Base-by-base conservation (phyloP, 352 stramenopile genomes). In the Phytophthora cryptogea region DNA sequence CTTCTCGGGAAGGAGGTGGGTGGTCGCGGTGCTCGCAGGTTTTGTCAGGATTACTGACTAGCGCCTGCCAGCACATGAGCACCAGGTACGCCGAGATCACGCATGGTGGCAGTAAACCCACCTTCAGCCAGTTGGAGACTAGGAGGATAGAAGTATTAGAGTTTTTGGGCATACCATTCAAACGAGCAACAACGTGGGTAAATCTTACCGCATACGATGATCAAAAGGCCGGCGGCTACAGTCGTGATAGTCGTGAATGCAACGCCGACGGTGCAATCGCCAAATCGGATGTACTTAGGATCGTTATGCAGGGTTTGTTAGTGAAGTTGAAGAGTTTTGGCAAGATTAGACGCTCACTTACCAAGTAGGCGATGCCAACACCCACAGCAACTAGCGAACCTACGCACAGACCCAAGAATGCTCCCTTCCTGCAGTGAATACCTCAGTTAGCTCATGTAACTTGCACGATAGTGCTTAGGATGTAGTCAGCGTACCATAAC, bases 241-340 rank as follows among this genome's bases (percentile, higher is more conserved):
- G 97, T 68, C 5, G 93, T 98, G 23, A 97, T 72, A 1, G 90
- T 89, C 33, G 82, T 94, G 63, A 96, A 96, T 5, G 85, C 87
- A 11, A 92, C 51, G 0, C 86, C 88, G 0, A 80, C 52, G 3
- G 53, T 32, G 58, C 93, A 98, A n/a, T 80, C 79, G 3, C 70
- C 71, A 69, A 97, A 99, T 42, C 85, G 84, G 54, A 89, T 59
- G 68, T 97, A 98, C 72, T 98, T 59, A 4, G 7, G 28, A 17
- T 46, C 14, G 47, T 41, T 48, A 16, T n/a, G 27, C 16, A 61
- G 1, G 9, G 42, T 57, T 51, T 4, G 37, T 64, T 4, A 36
- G 17, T 37, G 0, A 62, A 31, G 27, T 11, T 20, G 13, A 45
- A 9, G 23, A 36, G 9, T 8, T 48, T 48, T 2, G 36, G 31